phyloP scores from a whole-genome alignment of 768 basidiomycete genomes.

The Pleurotus giganteus region DNA sequence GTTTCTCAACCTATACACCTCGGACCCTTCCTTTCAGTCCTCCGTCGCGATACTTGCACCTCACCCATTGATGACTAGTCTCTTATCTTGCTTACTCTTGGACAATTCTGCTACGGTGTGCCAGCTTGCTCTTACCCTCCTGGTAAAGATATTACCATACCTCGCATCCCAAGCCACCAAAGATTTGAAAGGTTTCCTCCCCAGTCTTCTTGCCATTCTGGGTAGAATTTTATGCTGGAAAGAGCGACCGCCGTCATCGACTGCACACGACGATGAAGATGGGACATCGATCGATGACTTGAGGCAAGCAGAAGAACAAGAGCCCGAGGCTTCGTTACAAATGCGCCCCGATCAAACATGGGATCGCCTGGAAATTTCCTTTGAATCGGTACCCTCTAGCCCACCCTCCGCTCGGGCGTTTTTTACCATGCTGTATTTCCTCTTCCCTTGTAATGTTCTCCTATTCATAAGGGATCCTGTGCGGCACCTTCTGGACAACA shows the following conservation, averaged over 20 bases:
- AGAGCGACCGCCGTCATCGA: conserved; percentile 36
- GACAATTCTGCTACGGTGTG: conserved; percentile 76
- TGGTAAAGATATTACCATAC: conserved; percentile 73
- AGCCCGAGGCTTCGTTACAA: conserved; percentile 30
- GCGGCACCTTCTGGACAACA: conserved; percentile 54
- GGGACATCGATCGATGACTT: conserved; percentile 34
- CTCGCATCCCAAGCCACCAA: conserved; percentile 63
- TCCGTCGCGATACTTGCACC: conserved; percentile 46
- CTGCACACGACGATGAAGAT: conserved; percentile 22
- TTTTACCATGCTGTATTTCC: conserved; percentile 82
- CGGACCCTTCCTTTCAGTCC: conserved; percentile 48
- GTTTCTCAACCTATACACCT: conserved; percentile 62
- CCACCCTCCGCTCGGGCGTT: conserved; percentile 62
- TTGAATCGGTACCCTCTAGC: conserved; percentile 48
- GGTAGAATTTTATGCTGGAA: conserved; percentile 78
- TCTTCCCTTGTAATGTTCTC: conserved; percentile 88
- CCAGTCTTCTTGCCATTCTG: conserved; percentile 63
- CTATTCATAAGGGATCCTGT: conserved; percentile 73
- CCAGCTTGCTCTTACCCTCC: conserved; percentile 57
- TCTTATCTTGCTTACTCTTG: conserved; percentile 67
- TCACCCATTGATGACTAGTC: conserved; percentile 61
- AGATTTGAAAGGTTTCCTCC: conserved; percentile 57
- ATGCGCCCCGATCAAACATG: conserved; percentile 62
- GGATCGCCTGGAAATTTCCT: conserved; percentile 63
- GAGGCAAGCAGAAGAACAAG: conserved; percentile 34